Conservation (phyloP, 2,329 filamentous ascomycete species). For the Chaetothyriales sp. region DNA sequence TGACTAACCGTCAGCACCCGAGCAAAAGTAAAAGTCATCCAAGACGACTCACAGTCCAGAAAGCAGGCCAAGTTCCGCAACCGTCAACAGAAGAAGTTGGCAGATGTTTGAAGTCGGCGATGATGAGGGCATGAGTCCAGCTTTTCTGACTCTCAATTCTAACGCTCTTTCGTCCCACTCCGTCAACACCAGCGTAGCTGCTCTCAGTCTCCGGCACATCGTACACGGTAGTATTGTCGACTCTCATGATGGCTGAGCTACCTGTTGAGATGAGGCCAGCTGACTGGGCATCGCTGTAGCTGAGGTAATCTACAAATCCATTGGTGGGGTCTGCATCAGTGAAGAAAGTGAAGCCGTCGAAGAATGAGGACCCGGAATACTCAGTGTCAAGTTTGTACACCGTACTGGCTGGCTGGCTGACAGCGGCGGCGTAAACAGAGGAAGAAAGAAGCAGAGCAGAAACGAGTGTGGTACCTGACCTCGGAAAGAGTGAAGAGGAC, state of each 20-base stretch:
- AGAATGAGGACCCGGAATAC: conserved; percentile 36
- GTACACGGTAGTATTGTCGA: conserved; percentile 15
- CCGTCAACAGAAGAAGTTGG: conserved; percentile 22
- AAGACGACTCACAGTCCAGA: conserved; percentile 27
- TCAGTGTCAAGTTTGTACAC: conserved; percentile 26
- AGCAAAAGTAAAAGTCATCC: conserved; percentile 16
- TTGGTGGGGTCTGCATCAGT: conserved; percentile 34
- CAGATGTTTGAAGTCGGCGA: conserved; percentile 36
- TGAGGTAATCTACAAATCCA: conserved; percentile 38
- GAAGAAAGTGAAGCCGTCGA: conserved; percentile 37
- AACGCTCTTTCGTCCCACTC: conserved; percentile 28
- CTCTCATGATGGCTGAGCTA: conserved; percentile 15
- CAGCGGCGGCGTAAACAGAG: conserved; percentile 7
- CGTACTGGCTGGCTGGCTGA: conserved; percentile 6
- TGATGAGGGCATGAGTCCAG: conserved; percentile 34
- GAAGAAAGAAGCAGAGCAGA: conserved; percentile 16
- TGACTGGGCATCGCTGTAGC: conserved; percentile 24
- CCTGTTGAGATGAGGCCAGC: conserved; percentile 20
- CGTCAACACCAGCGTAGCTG: conserved; percentile 32
- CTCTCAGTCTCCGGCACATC: conserved; percentile 3
- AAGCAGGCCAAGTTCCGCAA: conserved; percentile 36
- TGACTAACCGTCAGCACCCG: too few species aligned
- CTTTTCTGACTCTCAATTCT: conserved; percentile 31
- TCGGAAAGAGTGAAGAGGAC: conserved; percentile 19
- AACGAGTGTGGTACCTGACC: conserved; percentile 19